Base-by-base conservation (phyloP, 495 filamentous ascomycete genomes). In the Xylaria telfairii region DNA sequence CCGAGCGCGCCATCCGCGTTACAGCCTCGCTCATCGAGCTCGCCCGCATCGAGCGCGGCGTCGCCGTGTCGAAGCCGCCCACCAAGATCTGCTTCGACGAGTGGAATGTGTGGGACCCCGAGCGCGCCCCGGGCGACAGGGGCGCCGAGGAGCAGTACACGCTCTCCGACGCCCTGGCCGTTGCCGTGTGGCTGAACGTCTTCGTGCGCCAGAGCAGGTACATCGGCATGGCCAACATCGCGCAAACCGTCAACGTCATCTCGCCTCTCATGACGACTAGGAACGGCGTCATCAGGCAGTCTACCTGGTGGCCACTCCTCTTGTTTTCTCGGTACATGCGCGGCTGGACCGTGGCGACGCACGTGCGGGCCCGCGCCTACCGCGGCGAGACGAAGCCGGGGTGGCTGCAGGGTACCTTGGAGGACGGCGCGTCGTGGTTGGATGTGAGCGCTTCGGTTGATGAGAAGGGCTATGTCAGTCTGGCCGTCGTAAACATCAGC, bases 51-150 rank as follows among this genome's bases (percentile, higher is more conserved):
- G 90, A 93, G 77, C 90, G 89, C 72, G 76, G 77, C 2, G 87
- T 92, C 1, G 81, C 89, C 0, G 81, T n/a, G n/a, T 86, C 2
- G 79, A 83, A 4, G 34, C 86, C 86, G 15, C 79, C 83, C 13
- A 90, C 87, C 17, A 90, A 83, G 46, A 92, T 95, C 77, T 94
- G 92, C 80, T 94, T 94, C 77, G 92, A 95, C 77, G 92, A 94
- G 78, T 94, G 92, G 92, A 76, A 95, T 79, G 91, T 94, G 15
- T 94, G 92, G 92, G 92, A 94, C 75, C 91, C 91, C 8, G 82
- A 86, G 46, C 87, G 92, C 30, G 92, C 92, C 1, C 90, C 89
- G 4, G 91, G 90, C 49, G 89, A 90, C 71, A 78, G 84, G 63
- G 90, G 91, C 24, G 91, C 88, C 0, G 90, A 92, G 77, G 90